Conservation (phyloP, 208 protist species). For the Trypanosoma congolense region DNA sequence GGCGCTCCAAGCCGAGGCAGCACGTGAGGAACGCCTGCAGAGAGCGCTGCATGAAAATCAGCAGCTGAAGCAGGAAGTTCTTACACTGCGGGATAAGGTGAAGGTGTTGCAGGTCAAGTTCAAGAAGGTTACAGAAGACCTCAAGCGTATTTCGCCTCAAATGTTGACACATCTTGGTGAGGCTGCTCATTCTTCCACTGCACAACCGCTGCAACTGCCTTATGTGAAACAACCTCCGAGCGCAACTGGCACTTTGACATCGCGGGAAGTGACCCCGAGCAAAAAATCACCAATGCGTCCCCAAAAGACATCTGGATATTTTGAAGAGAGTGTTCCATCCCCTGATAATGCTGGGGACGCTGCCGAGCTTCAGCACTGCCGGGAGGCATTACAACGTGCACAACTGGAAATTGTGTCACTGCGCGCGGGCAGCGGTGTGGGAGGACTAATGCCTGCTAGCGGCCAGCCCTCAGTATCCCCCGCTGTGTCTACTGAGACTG, state of each 20-base stretch:
- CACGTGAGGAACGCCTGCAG: slow-evolving; percentile 61
- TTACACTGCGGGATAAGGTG: slow-evolving; percentile 60
- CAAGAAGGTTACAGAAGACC: slow-evolving; percentile 55
- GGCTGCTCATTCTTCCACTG: background rate
- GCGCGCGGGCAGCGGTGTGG: slow-evolving; percentile 9
- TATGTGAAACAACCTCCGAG: background rate
- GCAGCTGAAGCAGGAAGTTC: slow-evolving; percentile 49
- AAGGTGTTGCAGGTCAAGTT: slow-evolving; percentile 70
- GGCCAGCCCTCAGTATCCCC: slow-evolving; percentile 5
- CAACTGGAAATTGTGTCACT: slow-evolving; percentile 41
- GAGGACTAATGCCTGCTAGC: background rate
- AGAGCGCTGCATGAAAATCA: slow-evolving; percentile 63
- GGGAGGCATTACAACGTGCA: slow-evolving; percentile 38
- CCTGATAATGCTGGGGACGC: background rate
- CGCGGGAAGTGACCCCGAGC: background rate
- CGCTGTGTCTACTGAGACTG: slow-evolving; percentile 9
- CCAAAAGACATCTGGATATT: background rate
- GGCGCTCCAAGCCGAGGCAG: slow-evolving; percentile 15
- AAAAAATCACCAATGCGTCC: background rate
- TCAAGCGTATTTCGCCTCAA: slow-evolving; percentile 23
- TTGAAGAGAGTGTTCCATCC: background rate
- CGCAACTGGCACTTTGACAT: background rate
- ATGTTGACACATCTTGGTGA: slow-evolving; percentile 6
- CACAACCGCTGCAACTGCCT: background rate
- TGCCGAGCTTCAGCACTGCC: slow-evolving; percentile 25